phyloP scores from a whole-genome alignment of 1,139 yeast species.

The Keqinozyma sinolaborantium region DNA sequence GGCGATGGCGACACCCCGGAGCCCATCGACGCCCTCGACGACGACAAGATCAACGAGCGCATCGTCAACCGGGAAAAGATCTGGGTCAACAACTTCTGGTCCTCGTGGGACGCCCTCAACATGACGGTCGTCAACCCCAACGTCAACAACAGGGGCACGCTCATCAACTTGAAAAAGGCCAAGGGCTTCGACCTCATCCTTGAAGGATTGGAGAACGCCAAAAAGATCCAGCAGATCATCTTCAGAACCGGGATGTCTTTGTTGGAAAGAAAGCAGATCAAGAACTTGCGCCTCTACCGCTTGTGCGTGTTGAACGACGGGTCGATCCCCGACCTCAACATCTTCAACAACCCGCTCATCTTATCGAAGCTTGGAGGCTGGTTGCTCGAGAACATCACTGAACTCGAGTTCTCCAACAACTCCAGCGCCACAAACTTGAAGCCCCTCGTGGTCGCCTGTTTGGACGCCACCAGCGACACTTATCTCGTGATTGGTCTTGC shows the following conservation, averaged over 20 bases:
- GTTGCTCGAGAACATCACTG: slow-evolving; percentile 88
- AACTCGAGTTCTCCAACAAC: slow-evolving; percentile 50
- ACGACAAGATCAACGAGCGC: slow-evolving; percentile 37
- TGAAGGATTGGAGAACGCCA: slow-evolving; percentile 78
- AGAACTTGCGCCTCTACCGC: slow-evolving; percentile 76
- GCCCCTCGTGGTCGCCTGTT: slow-evolving; percentile 86
- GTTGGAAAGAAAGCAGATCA: slow-evolving; percentile 75
- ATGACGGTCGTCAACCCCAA: slow-evolving; percentile 28
- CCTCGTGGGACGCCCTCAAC: slow-evolving; percentile 85
- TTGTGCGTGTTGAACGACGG: slow-evolving; percentile 87
- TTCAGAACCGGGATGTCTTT: slow-evolving; percentile 88
- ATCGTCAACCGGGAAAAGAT: slow-evolving; percentile 56
- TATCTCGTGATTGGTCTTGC: slow-evolving; percentile 90
- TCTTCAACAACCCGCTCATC: slow-evolving; percentile 84
- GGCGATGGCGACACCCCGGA: slow-evolving; percentile 9
- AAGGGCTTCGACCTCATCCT: slow-evolving; percentile 56
- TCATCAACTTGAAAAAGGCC: slow-evolving; percentile 23
- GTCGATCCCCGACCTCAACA: slow-evolving; percentile 66
- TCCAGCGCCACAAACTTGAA: slow-evolving; percentile 45
- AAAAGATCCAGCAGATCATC: slow-evolving; percentile 75
- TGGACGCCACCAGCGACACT: slow-evolving; percentile 71
- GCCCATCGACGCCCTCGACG: slow-evolving; percentile 25
- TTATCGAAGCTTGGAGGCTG: slow-evolving; percentile 82
- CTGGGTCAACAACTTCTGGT: slow-evolving; percentile 92
- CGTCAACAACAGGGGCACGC: slow-evolving; percentile 10